These are phyloP conservation scores for Diplodia scrobiculata DNA, from an alignment of 2,329 filamentous ascomycete genomes.

Conservation along the genomic window DNA sequence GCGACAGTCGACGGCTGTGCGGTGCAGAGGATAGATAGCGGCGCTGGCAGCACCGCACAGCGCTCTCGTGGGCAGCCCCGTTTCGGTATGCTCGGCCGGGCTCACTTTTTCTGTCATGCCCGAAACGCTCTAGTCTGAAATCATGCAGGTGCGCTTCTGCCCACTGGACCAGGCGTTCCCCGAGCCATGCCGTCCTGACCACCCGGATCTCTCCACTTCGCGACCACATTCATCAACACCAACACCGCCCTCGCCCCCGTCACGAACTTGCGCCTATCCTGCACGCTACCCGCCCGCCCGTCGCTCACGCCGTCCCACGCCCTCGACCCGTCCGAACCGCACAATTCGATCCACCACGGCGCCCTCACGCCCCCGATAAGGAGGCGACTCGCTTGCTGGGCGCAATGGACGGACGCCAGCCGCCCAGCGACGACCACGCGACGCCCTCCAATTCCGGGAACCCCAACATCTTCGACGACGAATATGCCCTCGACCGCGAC, in stretches of 20 bases:
- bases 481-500: conserved; percentile 48
- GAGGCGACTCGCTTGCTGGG: conserved; percentile 30
- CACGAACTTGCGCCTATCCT: conserved; percentile 11
- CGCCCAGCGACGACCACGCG: conserved; percentile 37
- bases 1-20: not conserved
- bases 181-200: conserved; percentile 36
- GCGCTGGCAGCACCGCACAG: conserved; percentile 17
- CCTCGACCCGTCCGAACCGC: conserved; percentile 17
- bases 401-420: conserved; percentile 46
- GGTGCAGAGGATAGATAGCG: not conserved
- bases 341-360: conserved; percentile 30
- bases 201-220: conserved; percentile 31
- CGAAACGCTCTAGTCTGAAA: conserved; percentile 39
- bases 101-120: conserved; percentile 29
- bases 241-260: conserved; percentile 33
- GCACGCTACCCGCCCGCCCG: conserved; percentile 6
- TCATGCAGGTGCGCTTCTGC: conserved; percentile 26
- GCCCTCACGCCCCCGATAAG: conserved; percentile 29
- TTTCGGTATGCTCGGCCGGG: conserved; percentile 16
- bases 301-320: not conserved
- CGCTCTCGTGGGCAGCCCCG: conserved; percentile 13
- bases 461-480: conserved; percentile 54
- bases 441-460: conserved; percentile 38
- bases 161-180: conserved; percentile 33
- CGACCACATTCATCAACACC: conserved; percentile 32